Base-by-base conservation (phyloP, 164 flowering plant genomes). In the Chimonanthus salicifolius region DNA sequence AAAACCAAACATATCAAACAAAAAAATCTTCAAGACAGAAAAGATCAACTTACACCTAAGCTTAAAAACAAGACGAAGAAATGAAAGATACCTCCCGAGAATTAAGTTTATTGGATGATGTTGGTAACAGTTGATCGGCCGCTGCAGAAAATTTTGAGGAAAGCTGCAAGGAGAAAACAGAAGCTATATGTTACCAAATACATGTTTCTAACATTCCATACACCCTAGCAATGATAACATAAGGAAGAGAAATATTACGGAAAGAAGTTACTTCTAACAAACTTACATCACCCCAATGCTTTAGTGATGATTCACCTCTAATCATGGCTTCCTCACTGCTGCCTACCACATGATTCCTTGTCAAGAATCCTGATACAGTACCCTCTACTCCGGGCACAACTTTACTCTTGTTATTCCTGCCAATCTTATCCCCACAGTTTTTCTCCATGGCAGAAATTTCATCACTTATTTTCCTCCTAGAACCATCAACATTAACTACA, bases 231-330 rank as follows among this genome's bases (percentile, higher is more conserved):
- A 50, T 7, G 8, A 51, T 21, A 43, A 66, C 16, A 33, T 5
- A 58, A 33, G 10, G 3, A 45, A 33, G 11, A 11, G 68, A 66
- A 43, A 43, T 66, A 44, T 45, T 48, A 66, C 16, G 48, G 48
- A 66, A 66, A 7, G 68, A 63, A 20, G 66, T 48, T 10, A 45
- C 10, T 50, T 10, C 49, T 68, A 74, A 43, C 43, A 58, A 58
- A 79, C 90, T 75, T 84, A 92, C 97, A 78, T 85, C 86, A 73
- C 77, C 48, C 85, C 84, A 86, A 47, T 78, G 75, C 72, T 69
- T 78, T 47, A 43, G 49, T 6, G 67, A 49, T 71, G 44, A 66
- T 49, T 74, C 75, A 72, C 68, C 74, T 71, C 62, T 80, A 69
- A 16, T 68, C 47, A 58, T 78, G 62, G 75, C 72, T 7, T 46